Percentiles rank a stretch among this genome's conserved stretches.
Evolutionary conservation across 23 red algal genomes (phyloP).

Genomic region (Gracilaria caudata): DNA sequence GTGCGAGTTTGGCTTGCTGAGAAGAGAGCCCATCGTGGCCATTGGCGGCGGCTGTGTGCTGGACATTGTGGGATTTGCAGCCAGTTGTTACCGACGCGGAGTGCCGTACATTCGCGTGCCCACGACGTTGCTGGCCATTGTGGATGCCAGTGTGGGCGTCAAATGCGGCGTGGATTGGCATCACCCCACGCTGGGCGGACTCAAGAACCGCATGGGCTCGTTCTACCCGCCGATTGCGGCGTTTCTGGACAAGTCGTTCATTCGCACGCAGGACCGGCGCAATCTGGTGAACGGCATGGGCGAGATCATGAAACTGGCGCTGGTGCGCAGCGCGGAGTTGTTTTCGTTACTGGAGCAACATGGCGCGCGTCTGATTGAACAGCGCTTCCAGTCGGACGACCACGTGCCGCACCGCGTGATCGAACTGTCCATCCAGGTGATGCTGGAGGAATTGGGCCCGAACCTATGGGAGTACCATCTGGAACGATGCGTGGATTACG

Average conservation of each 20-base stretch:
- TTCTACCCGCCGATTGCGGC: slow-evolving; percentile 95
- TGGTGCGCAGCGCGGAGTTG: slow-evolving; percentile 88
- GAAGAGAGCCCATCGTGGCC: slow-evolving; percentile 93
- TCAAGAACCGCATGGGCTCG: slow-evolving; percentile 98
- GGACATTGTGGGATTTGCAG: slow-evolving; percentile 88
- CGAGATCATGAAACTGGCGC: slow-evolving; percentile 96
- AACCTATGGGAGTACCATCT: slow-evolving; percentile 95
- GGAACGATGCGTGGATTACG: slow-evolving; percentile 95
- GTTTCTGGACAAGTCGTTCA: slow-evolving; percentile 87
- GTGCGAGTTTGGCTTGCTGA: slow-evolving; percentile 82
- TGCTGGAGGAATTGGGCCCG: slow-evolving; percentile 98
- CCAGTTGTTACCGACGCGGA: slow-evolving; percentile 84
- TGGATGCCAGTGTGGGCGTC: slow-evolving; percentile 94
- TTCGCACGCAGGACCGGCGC: slow-evolving; percentile 90
- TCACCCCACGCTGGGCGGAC: slow-evolving; percentile 53
- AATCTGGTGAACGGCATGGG: slow-evolving; percentile 95
- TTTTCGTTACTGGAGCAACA: slow-evolving; percentile 88
- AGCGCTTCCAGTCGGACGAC: slow-evolving; percentile 74
- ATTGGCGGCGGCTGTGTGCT: slow-evolving; percentile 93
- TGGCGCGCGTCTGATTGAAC: slow-evolving; percentile 67
- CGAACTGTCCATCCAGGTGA: slow-evolving; percentile 87
- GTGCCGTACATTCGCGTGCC: slow-evolving; percentile 96
- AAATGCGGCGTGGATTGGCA: slow-evolving; percentile 95
- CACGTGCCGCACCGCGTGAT: slow-evolving; percentile 82
- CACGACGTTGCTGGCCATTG: slow-evolving; percentile 87